Evolutionary conservation across 2,329 filamentous ascomycete species (phyloP).

Genomic region (Ophiosphaerella narmari): DNA sequence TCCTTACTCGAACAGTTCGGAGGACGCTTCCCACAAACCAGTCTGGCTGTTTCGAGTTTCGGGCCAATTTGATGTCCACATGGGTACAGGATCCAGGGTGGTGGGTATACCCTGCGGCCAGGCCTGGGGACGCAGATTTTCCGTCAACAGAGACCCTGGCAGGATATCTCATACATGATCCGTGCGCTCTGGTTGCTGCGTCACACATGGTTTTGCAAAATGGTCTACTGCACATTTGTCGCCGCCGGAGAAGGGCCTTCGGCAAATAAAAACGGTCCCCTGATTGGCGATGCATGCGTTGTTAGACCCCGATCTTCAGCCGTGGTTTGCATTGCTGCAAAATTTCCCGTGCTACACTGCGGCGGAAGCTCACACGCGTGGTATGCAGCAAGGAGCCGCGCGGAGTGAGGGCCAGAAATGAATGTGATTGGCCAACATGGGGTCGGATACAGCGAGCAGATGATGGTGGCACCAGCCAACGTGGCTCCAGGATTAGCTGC

Average conservation of each 20-base stretch:
- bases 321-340: background rate
- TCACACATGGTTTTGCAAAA: background rate
- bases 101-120: constrained; percentile 31
- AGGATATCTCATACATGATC: constrained; percentile 24
- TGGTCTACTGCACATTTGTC: constrained; percentile 3
- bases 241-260: constrained; percentile 17
- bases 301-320: constrained; percentile 9
- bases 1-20: too few species aligned
- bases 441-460: constrained; percentile 28
- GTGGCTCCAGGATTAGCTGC: constrained; percentile 48
- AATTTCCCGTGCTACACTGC: constrained; percentile 11
- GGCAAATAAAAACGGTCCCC: constrained; percentile 19
- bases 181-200: constrained; percentile 10
- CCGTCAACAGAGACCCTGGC: constrained; percentile 35
- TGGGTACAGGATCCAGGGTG: constrained; percentile 32
- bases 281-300: constrained; percentile 17
- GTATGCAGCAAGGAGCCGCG: constrained; percentile 28
- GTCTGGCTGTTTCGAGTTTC: constrained; percentile 21
- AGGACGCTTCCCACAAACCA: background rate
- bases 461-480: constrained; percentile 40
- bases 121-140: constrained; percentile 33
- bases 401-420: constrained; percentile 1
- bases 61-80: constrained; percentile 29
- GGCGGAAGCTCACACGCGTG: constrained; percentile 25
- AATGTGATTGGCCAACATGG: constrained; percentile 21